Evolutionary conservation across 352 stramenopile species (phyloP), one percentile per base, ranked within the genome.

Genomic region (Pythium angustatum): DNA sequence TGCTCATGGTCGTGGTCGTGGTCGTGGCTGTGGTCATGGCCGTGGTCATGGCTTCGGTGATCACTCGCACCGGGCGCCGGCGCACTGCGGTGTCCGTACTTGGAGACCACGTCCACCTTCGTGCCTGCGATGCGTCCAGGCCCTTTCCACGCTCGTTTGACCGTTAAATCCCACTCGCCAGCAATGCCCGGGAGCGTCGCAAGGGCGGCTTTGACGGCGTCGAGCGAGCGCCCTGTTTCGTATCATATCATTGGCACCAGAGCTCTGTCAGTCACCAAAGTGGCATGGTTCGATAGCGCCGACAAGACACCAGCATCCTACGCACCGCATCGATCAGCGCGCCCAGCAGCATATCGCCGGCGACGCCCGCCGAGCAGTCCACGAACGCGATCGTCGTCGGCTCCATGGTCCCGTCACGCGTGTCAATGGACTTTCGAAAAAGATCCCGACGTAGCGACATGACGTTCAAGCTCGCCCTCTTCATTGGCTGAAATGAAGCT

Each of bases 281-380:
- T n/a, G 27, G 27, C 48, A 66, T 38, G 22, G 21, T 28, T 40
- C 3, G 38, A 50, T 19, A 44, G 30, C 14, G n/a, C n/a, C n/a
- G n/a, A n/a, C n/a, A n/a, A n/a, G n/a, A n/a, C n/a, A n/a, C n/a
- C 26, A 61, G 14, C 10, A 10, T n/a, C 22, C 15, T n/a, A 77
- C 79, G 27, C 57, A 95, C 86, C 12, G 91, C 91, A 44, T 97
- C 90, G 43, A 97, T 87, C 41, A 97, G 69, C 30, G 87, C 85
- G 28, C 83, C 91, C 1, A 97, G 80, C 26, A 97, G 78, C 91
- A 97, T 97, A 73, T 97, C 91, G 28, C 91, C 91, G 22, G 91
- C 91, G 48, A 95, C 83, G 30, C 91, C 91, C 17, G 83, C 88
- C 15, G 91, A 96, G 76, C 88, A 96, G 68, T 98, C 91, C 50